A percentile compares a stretch with the other conserved stretches of the same genome.
Evolutionary conservation across 345 rosid species (phyloP).

Genomic region (Melaleuca alternifolia): DNA sequence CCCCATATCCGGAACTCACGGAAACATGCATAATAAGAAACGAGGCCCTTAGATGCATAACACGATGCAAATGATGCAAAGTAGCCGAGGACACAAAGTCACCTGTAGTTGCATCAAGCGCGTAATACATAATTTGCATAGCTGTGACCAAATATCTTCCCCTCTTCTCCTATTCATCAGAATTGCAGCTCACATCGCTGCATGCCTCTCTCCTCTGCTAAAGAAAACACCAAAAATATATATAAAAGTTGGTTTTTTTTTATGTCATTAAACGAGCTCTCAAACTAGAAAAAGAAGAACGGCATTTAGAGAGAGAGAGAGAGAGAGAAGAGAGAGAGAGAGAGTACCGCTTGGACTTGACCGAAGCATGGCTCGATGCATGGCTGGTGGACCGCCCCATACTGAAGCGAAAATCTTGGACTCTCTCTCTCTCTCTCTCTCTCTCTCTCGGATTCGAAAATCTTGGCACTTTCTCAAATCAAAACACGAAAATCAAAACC

Average conservation of each 20-base stretch:
- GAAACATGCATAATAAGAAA: neutral
- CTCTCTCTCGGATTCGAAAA: neutral
- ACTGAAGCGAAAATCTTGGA: neutral
- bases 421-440: neutral
- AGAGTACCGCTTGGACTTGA: neutral
- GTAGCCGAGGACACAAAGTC: neutral
- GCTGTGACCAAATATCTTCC: neutral
- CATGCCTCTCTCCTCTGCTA: neutral
- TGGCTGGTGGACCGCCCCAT: neutral
- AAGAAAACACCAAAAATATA: neutral
- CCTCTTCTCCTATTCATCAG: neutral
- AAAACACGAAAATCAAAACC: neutral
- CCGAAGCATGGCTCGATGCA: neutral
- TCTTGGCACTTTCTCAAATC: neutral
- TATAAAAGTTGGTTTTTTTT: neutral
- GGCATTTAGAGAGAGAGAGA: neutral
- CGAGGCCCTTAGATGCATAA: neutral
- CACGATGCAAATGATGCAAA: neutral
- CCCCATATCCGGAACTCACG: neutral
- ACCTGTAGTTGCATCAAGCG: neutral
- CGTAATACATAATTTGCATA: neutral
- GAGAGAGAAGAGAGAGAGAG: neutral
- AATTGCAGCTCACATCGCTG: neutral
- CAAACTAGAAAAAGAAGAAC: neutral
- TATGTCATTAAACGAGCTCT: neutral